Conservation (phyloP, 768 basidiomycete species). For the Tulasnella calospora region DNA sequence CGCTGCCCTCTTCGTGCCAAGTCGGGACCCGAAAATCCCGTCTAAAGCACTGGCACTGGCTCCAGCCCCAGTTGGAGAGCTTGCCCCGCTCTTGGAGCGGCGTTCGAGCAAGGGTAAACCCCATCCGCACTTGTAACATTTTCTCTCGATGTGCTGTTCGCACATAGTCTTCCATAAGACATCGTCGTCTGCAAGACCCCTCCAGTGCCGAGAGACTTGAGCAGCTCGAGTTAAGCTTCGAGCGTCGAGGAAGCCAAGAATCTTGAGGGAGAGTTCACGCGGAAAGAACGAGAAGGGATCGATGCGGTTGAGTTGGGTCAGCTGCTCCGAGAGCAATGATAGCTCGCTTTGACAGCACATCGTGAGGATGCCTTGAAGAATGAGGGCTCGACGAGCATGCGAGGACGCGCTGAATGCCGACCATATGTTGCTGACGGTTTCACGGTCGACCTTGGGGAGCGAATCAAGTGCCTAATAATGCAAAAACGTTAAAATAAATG, state of each 20-base stretch:
- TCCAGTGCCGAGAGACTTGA: constrained; percentile 84
- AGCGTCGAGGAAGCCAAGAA: constrained; percentile 86
- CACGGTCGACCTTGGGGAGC: constrained; percentile 60
- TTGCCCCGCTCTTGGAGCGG: constrained; percentile 42
- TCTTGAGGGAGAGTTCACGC: constrained; percentile 79
- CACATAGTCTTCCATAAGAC: constrained; percentile 94
- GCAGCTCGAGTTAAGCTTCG: constrained; percentile 90
- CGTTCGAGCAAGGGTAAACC: constrained; percentile 87
- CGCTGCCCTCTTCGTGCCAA: neutral
- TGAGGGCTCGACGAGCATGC: constrained; percentile 83
- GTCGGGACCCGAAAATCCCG: neutral
- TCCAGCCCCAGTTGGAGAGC: constrained; percentile 11
- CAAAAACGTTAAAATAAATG: neutral
- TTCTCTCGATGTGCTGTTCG: constrained; percentile 96
- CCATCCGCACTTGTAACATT: constrained; percentile 96
- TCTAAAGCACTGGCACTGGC: neutral
- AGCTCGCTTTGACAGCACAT: constrained; percentile 99
- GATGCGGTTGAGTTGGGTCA: constrained; percentile 86
- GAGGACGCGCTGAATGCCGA: constrained; percentile 93
- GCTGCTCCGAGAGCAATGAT: constrained; percentile 89
- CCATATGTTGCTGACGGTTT: constrained; percentile 89
- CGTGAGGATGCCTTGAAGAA: constrained; percentile 92
- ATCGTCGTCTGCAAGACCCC: constrained; percentile 86
- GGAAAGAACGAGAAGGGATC: constrained; percentile 91
- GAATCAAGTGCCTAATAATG: neutral